Evolutionary conservation across 2,329 filamentous ascomycete genomes (phyloP).

Genomic region (Exophiala bonariae): DNA sequence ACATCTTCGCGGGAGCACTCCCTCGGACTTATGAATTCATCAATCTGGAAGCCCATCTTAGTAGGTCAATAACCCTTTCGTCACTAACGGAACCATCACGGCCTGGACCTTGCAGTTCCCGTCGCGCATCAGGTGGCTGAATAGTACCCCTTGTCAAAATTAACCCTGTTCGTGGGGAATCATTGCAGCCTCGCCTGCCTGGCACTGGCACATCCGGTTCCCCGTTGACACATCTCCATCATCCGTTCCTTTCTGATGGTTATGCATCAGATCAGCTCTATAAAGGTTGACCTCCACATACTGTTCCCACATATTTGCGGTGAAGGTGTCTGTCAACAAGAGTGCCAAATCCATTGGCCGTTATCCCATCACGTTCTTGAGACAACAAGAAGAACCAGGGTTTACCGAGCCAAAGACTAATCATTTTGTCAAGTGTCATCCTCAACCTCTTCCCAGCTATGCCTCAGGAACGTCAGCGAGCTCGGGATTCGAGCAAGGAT

Average conservation of each 20-base stretch:
- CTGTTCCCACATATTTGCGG: constrained; percentile 20
- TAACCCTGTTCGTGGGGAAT: too few species aligned
- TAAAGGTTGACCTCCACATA: constrained; percentile 21
- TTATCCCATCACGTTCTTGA: constrained; percentile 13
- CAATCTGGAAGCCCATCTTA: too few species aligned
- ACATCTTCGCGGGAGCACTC: too few species aligned
- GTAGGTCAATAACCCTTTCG: too few species aligned
- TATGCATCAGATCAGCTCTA: constrained; percentile 24
- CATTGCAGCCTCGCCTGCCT: neutral
- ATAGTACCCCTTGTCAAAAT: too few species aligned
- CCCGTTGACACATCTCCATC: constrained; percentile 1
- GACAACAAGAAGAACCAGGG: constrained; percentile 2
- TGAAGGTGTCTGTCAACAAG: constrained; percentile 23
- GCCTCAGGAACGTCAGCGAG: constrained; percentile 18
- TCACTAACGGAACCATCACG: too few species aligned
- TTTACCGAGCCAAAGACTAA: constrained; percentile 2
- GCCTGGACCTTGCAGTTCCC: too few species aligned
- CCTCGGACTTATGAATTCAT: too few species aligned
- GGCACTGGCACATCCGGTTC: constrained; percentile 2
- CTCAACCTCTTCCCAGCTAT: constrained; percentile 5
- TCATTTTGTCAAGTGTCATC: neutral
- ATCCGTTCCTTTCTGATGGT: neutral
- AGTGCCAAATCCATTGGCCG: constrained; percentile 20
- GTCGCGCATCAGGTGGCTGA: too few species aligned
- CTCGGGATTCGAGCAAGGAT: constrained; percentile 12